phyloP scores from a whole-genome alignment of 176 grass and related monocot genomes.

The Oryza glumipatula region DNA sequence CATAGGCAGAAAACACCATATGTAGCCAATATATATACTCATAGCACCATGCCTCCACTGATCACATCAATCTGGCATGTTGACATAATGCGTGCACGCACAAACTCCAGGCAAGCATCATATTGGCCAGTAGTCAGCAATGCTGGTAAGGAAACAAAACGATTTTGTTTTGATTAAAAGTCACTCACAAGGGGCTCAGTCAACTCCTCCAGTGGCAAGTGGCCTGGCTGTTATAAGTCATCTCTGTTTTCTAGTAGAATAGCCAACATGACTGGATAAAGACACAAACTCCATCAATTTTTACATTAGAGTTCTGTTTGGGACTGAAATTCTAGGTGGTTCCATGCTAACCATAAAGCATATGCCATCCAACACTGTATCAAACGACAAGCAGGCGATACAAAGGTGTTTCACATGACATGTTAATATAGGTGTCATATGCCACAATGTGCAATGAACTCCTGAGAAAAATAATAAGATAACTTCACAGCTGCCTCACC shows the following conservation, averaged over 20 bases:
- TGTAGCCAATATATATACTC: neutral
- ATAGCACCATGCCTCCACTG: neutral
- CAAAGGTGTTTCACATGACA: neutral
- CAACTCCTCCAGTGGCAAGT: neutral
- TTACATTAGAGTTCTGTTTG: neutral
- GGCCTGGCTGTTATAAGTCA: neutral
- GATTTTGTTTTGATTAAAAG: neutral
- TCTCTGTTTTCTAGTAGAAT: neutral
- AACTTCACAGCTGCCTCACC: conserved; percentile 21
- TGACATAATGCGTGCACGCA: neutral
- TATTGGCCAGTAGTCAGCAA: neutral
- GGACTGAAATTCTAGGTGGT: neutral
- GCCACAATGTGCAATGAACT: neutral
- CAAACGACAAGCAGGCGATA: neutral
- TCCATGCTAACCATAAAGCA: neutral
- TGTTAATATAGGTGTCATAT: neutral
- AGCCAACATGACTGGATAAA: no score
- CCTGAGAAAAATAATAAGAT: neutral
- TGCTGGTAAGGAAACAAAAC: neutral
- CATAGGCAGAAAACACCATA: neutral
- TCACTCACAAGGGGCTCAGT: neutral
- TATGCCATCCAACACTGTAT: neutral
- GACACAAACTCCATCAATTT: neutral
- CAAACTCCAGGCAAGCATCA: neutral
- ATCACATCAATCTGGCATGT: neutral